phyloP scores from a whole-genome alignment of 768 basidiomycete genomes.

The Boletus tomentosulus region DNA sequence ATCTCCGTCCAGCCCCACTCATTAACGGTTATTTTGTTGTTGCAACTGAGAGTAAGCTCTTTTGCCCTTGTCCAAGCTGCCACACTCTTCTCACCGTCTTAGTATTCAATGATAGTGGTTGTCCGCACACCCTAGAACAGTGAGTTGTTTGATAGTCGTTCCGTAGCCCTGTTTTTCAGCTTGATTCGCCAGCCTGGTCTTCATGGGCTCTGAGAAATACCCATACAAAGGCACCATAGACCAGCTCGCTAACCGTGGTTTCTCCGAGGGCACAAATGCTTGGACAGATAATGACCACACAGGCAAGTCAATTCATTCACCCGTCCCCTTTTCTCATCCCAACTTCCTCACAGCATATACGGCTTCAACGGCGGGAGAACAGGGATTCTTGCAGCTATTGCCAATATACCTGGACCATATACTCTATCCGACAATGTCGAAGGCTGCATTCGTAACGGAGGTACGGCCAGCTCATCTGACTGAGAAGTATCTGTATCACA shows the following conservation, averaged over 20 bases:
- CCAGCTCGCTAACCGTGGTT: slow-evolving; percentile 89
- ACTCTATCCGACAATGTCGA: slow-evolving; percentile 90
- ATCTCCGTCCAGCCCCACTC: slow-evolving; percentile 57
- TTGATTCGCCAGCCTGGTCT: slow-evolving; percentile 58
- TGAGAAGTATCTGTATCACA: slow-evolving; percentile 1
- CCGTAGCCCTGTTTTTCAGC: not conserved
- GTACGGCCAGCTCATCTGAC: slow-evolving; percentile 26
- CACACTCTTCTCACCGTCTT: slow-evolving; percentile 1
- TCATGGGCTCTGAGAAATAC: slow-evolving; percentile 94
- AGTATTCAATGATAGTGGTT: slow-evolving; percentile 94
- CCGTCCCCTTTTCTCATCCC: not conserved
- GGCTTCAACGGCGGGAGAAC: slow-evolving; percentile 89
- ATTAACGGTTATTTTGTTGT: slow-evolving; percentile 91
- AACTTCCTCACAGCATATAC: slow-evolving; percentile 62
- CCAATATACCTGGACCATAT: slow-evolving; percentile 96
- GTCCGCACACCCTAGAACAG: slow-evolving; percentile 97
- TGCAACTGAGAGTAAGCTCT: slow-evolving; percentile 75
- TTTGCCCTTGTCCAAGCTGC: not conserved
- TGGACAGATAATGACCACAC: slow-evolving; percentile 98
- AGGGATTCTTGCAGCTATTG: slow-evolving; percentile 82
- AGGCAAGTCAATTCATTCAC: slow-evolving; percentile 8
- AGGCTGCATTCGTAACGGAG: slow-evolving; percentile 74
- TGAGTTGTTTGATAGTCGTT: slow-evolving; percentile 35
- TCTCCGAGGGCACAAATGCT: slow-evolving; percentile 89
- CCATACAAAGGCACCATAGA: slow-evolving; percentile 97